phyloP scores from a whole-genome alignment of 345 rosid species.

The Eucalyptus polybractea region DNA sequence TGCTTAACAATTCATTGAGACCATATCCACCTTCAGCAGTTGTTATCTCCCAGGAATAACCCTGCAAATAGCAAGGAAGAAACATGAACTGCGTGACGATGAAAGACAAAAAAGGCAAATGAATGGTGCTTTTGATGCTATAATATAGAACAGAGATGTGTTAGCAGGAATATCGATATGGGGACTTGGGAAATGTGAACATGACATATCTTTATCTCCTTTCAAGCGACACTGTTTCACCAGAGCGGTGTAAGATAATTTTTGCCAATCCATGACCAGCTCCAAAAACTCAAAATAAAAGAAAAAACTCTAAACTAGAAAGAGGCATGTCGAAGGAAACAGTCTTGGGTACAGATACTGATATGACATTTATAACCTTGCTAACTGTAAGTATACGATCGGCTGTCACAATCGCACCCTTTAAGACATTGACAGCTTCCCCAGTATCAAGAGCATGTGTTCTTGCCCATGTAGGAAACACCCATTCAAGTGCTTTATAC shows the following conservation, averaged over 20 bases:
- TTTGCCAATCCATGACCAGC: background rate
- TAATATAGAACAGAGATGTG: background rate
- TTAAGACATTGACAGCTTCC: slow-evolving; percentile 87
- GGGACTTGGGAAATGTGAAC: background rate
- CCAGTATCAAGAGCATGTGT: slow-evolving; percentile 99
- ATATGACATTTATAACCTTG: slow-evolving; percentile 40
- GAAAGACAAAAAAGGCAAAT: background rate
- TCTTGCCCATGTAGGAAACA: slow-evolving; percentile 97
- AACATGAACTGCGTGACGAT: background rate
- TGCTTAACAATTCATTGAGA: slow-evolving; percentile 54
- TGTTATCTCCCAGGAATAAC: slow-evolving; percentile 96
- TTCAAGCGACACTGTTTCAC: background rate
- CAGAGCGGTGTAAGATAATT: background rate
- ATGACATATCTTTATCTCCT: background rate
- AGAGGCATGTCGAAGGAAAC: background rate
- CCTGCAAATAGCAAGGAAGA: slow-evolving; percentile 27
- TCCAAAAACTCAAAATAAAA: background rate
- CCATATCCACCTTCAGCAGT: slow-evolving; percentile 96
- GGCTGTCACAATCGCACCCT: slow-evolving; percentile 92
- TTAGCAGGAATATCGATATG: background rate
- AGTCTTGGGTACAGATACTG: background rate
- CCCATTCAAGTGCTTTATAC: slow-evolving; percentile 94
- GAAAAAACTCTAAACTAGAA: background rate
- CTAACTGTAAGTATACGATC: slow-evolving; percentile 90
- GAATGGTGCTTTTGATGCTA: background rate